A percentile compares a stretch with the other conserved stretches of the same genome.
phyloP scores from a whole-genome alignment of 129 eudicot species.

The Chrysanthemum lavandulifolium region DNA sequence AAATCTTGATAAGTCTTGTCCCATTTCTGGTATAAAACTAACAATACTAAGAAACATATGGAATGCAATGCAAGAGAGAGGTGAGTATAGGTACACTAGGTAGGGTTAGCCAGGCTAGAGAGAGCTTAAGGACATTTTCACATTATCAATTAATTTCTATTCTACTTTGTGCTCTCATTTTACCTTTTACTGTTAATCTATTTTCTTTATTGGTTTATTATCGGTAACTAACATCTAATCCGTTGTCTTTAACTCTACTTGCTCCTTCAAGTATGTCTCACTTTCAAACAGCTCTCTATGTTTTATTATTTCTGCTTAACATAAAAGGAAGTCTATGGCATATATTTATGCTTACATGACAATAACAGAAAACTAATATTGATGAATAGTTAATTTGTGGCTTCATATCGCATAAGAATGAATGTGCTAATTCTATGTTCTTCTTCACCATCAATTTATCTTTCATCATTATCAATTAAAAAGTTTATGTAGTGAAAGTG shows the following conservation, averaged over 20 bases:
- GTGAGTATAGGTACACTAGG: neutral
- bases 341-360: neutral
- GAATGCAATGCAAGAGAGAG: slow-evolving; percentile 7
- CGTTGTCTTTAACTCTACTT: neutral
- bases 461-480: slow-evolving; percentile 7
- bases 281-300: neutral
- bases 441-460: neutral
- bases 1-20: neutral
- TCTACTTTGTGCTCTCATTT: no score
- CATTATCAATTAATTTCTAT: no score
- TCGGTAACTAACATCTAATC: no score
- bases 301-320: neutral
- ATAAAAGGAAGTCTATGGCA: neutral
- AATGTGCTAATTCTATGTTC: neutral
- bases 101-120: neutral
- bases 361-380: neutral
- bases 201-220: neutral
- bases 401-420: neutral
- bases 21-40: slow-evolving; percentile 6
- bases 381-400: neutral
- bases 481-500: slow-evolving; percentile 9
- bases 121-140: no score
- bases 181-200: neutral
- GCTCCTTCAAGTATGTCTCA: neutral
- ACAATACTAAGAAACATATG: neutral